Percentiles rank a stretch among this genome's conserved stretches.
Conservation (phyloP, 352 stramenopile species). For the Stephanocyclus meneghinianus region DNA sequence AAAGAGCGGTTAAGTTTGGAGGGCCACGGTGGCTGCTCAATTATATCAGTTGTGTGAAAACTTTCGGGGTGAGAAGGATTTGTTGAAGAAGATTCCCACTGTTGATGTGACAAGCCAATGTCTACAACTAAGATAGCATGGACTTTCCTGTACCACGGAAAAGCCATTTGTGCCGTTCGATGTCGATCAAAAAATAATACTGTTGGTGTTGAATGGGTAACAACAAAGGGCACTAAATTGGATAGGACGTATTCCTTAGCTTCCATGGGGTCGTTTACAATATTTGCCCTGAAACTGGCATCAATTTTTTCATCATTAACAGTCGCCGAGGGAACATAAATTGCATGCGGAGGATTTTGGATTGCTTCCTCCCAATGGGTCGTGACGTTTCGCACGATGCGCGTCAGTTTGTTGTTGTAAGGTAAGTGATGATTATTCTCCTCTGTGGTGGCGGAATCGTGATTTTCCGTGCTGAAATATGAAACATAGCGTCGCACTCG, state of each 20-base stretch:
- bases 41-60: neutral
- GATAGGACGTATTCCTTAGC: constrained; percentile 33
- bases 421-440: neutral
- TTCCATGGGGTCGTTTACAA: constrained; percentile 21
- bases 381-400: constrained; percentile 28
- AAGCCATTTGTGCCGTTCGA: constrained; percentile 62
- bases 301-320: constrained; percentile 1
- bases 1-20: constrained; percentile 34
- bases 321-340: constrained; percentile 21
- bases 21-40: constrained; percentile 27
- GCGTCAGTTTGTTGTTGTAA: constrained; percentile 8
- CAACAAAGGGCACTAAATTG: constrained; percentile 44
- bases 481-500: constrained; percentile 26
- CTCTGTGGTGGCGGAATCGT: neutral
- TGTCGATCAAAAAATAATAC: constrained; percentile 72
- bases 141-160: constrained; percentile 57
- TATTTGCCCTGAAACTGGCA: constrained; percentile 14
- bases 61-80: neutral
- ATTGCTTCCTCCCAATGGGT: constrained; percentile 40
- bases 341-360: constrained; percentile 10
- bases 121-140: constrained; percentile 72
- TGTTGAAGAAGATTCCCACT: constrained; percentile 4
- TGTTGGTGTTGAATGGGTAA: constrained; percentile 53
- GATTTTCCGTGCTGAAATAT: constrained; percentile 11
- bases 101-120: constrained; percentile 40